A percentile compares a stretch with the other conserved stretches of the same genome.
Evolutionary conservation across 441 rosid species (phyloP).

Genomic region (Adansonia madagascariensis): DNA sequence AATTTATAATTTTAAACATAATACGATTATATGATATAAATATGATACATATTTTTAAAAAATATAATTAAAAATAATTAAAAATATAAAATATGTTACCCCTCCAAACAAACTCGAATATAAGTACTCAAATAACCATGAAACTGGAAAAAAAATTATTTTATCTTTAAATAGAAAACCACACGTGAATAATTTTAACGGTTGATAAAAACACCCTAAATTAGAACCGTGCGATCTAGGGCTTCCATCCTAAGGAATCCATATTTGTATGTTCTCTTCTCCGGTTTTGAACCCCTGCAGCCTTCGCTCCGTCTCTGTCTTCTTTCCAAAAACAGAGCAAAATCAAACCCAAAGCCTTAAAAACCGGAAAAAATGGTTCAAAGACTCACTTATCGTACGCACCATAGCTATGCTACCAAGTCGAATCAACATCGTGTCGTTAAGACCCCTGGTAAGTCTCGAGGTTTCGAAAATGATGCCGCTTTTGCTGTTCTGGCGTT

Average conservation of each 20-base stretch:
- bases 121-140: too few relatives aligned
- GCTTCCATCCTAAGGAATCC: slow-evolving; percentile 18
- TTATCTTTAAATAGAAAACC: slow-evolving; percentile 5
- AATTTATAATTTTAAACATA: too few relatives aligned
- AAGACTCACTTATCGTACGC: slow-evolving; percentile 72
- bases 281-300: neutral
- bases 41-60: neutral
- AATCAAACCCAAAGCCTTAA: neutral
- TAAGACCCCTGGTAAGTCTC: slow-evolving; percentile 77
- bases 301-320: neutral
- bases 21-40: too few relatives aligned
- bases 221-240: slow-evolving; percentile 50
- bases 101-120: too few relatives aligned
- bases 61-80: neutral
- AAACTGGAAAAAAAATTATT: neutral
- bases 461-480: neutral
- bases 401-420: slow-evolving; percentile 92
- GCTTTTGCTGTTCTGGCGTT: neutral
- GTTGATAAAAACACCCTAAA: neutral
- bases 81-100: neutral
- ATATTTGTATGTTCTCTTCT: neutral
- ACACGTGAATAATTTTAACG: slow-evolving; percentile 20
- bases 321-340: neutral
- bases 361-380: slow-evolving; percentile 65
- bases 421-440: slow-evolving; percentile 85